Percentiles rank a stretch among this genome's conserved stretches.
These are phyloP conservation scores for Margaritispora aquatica DNA, from an alignment of 495 filamentous ascomycete species.

Conservation along the genomic window DNA sequence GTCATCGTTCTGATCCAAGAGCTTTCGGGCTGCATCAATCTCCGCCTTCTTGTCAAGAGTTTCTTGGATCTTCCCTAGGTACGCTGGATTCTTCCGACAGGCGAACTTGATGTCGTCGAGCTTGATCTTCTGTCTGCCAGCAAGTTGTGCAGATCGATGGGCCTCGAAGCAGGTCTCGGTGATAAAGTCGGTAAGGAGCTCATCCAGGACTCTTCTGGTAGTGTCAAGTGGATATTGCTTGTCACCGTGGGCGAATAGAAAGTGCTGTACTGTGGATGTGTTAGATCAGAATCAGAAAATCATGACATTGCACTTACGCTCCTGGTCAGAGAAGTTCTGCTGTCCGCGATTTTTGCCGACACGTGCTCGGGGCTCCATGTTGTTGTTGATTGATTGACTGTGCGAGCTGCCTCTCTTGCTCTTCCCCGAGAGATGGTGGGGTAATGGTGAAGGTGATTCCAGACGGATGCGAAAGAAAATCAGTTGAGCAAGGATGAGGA, in stretches of 20 bases:
- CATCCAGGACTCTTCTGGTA: constrained; percentile 82
- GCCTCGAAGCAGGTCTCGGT: constrained; percentile 87
- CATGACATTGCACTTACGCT: constrained; percentile 49
- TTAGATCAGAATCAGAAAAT: not conserved
- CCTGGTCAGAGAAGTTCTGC: constrained; percentile 72
- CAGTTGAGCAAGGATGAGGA: too few species aligned
- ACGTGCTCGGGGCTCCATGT: constrained; percentile 68
- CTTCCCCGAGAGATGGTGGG: too few species aligned
- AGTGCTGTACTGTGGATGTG: constrained; percentile 54
- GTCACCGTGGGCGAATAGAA: constrained; percentile 88
- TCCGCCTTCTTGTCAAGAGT: constrained; percentile 73
- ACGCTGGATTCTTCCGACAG: constrained; percentile 73
- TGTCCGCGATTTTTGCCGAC: constrained; percentile 81
- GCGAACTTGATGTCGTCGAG: constrained; percentile 96
- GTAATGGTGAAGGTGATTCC: too few species aligned
- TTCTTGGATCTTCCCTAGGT: constrained; percentile 86
- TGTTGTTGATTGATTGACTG: constrained; percentile 1
- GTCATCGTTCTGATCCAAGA: constrained; percentile 50
- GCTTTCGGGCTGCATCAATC: constrained; percentile 69
- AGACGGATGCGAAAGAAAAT: too few species aligned
- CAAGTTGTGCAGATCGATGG: constrained; percentile 70
- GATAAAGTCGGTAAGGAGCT: constrained; percentile 88
- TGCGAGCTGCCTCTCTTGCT: too few species aligned
- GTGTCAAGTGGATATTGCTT: constrained; percentile 62
- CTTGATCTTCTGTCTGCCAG: constrained; percentile 89